Base-by-base conservation (phyloP, 352 stramenopile genomes). In the Pythium guiyangense region DNA sequence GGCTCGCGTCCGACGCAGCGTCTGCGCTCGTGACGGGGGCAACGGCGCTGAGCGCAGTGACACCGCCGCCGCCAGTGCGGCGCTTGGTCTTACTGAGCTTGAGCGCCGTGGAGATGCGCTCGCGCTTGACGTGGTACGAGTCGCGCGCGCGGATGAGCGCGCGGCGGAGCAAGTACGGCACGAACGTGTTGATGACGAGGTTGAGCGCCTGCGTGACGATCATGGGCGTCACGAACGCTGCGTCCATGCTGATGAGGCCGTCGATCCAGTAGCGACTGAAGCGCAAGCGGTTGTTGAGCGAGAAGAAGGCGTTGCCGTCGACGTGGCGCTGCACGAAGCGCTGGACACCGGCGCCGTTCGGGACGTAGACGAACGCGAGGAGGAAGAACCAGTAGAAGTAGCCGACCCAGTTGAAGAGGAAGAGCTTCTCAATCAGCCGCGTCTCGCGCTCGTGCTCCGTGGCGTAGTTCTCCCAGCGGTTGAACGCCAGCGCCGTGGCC, bases 351-450 rank as follows among this genome's bases (percentile, higher is more conserved):
- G 57, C 70, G 34, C 76, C 76, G 53, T 86, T 81, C 45, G 76
- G 76, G 31, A 82, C 73, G 71, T 86, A 86, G 6, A 84, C 53
- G 54, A 86, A 86, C 26, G 73, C 73, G 35, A 86, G 61, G 12
- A 86, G 52, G 39, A 86, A 71, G 62, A 86, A 84, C 76, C 76
- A 86, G 64, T 86, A 86, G 58, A 86, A 86, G 65, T 86, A 86
- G 26, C 76, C 73, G 62, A 86, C 73, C 73, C 76, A 86, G 66
- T 84, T 80, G 76, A 86, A 86, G 31, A 86, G 57, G 46, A 86
- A 86, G 55, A 84, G 74, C 63, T 86, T 84, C 29, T 80, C 71
- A 42, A 84, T 74, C 54, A 67, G 71, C 2, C 73, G 69, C n/a
- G 49, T 66, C 56, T 84, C 72, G 52, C 71, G 69, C 48, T 86